Evolutionary conservation across 2,329 filamentous ascomycete species (phyloP).

Genomic region (Colletotrichum spinosum): DNA sequence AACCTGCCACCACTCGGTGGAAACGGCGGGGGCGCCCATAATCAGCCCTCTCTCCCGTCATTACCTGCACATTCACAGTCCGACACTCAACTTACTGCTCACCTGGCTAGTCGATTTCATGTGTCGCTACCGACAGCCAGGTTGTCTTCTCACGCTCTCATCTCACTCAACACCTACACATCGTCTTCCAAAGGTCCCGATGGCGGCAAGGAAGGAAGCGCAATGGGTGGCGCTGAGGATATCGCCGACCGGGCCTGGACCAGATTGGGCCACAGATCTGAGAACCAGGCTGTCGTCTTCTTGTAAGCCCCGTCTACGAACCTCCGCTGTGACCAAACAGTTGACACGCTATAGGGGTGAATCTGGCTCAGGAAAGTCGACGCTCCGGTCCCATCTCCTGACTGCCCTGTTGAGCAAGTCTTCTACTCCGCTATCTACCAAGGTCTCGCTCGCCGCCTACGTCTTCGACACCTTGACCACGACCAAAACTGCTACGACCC

Average conservation of each 20-base stretch:
- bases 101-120: conserved; percentile 91
- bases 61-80: conserved; percentile 86
- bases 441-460: conserved; percentile 92
- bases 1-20: conserved; percentile 64
- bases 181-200: conserved; percentile 88
- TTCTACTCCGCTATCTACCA: conserved; percentile 91
- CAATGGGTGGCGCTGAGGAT: conserved; percentile 92
- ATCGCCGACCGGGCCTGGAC: conserved; percentile 88
- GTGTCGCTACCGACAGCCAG: conserved; percentile 88
- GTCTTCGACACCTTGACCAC: conserved; percentile 97
- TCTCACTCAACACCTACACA: conserved; percentile 95
- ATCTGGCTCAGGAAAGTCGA: conserved; percentile 96
- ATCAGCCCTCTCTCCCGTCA: conserved; percentile 87
- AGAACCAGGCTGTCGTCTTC: conserved; percentile 94
- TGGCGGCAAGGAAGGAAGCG: conserved; percentile 91
- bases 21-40: conserved; percentile 72
- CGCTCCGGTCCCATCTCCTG: conserved; percentile 88
- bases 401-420: conserved; percentile 89
- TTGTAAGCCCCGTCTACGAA: conserved; percentile 72
- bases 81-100: conserved; percentile 82
- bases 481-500: conserved; percentile 95
- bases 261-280: conserved; percentile 85
- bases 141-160: conserved; percentile 90
- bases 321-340: not conserved
- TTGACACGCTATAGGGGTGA: conserved; percentile 74